Conservation (phyloP, 1,284 basidiomycete genomes). For the Microbotryum lychnidis-dioicae region DNA sequence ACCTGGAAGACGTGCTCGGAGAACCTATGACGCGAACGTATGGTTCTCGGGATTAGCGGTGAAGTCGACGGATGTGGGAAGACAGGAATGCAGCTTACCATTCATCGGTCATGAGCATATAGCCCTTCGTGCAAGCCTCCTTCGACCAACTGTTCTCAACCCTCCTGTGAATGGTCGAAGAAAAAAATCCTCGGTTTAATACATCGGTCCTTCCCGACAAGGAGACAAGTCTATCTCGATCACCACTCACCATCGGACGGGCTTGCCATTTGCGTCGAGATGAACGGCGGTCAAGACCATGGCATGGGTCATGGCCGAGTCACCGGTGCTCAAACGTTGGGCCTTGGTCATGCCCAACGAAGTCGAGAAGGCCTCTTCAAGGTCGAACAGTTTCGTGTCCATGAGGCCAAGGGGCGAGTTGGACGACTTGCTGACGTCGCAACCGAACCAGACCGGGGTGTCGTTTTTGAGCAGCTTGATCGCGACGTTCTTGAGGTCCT, state of each 20-base stretch:
- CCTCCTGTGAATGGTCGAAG: slow-evolving; percentile 4
- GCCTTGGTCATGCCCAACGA: slow-evolving; percentile 63
- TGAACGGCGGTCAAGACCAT: slow-evolving; percentile 73
- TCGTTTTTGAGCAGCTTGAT: slow-evolving; percentile 81
- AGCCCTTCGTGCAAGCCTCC: slow-evolving; percentile 63
- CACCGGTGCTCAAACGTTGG: slow-evolving; percentile 68
- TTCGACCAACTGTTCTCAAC: slow-evolving; percentile 94
- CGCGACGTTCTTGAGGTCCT: slow-evolving; percentile 69
- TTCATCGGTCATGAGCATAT: slow-evolving; percentile 61
- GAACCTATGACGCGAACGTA: slow-evolving; percentile 55
- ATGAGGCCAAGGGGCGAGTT: slow-evolving; percentile 34
- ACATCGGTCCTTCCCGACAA: too few species aligned
- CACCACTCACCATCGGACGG: slow-evolving; percentile 63
- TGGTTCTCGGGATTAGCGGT: background rate
- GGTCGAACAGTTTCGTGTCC: slow-evolving; percentile 67
- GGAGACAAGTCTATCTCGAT: too few species aligned
- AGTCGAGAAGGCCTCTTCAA: slow-evolving; percentile 53
- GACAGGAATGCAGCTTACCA: background rate
- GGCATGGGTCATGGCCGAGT: slow-evolving; percentile 83
- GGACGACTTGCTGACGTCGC: slow-evolving; percentile 49
- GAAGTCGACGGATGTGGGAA: background rate
- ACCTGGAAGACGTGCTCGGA: slow-evolving; percentile 80
- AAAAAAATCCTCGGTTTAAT: too few species aligned
- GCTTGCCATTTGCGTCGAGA: slow-evolving; percentile 61
- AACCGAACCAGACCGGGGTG: slow-evolving; percentile 72